A percentile compares a stretch with the other conserved stretches of the same genome.
Evolutionary conservation across 129 eudicot genomes (phyloP).

Genomic region (Chrysanthemum makinoi): DNA sequence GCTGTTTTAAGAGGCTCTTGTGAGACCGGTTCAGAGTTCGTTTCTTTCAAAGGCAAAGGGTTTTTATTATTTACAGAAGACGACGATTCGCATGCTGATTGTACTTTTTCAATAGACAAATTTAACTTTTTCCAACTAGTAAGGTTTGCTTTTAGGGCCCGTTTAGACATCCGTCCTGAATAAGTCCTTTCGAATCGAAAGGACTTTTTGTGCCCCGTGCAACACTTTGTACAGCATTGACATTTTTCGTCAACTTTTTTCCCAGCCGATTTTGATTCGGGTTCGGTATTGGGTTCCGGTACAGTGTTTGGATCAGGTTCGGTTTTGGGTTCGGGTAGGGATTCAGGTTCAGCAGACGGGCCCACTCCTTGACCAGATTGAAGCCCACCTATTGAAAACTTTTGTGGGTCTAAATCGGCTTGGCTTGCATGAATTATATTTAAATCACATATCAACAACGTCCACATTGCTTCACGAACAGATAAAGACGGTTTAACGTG

Average conservation of each 20-base stretch:
- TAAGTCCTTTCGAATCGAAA: slow-evolving; percentile 44
- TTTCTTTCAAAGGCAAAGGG: slow-evolving; percentile 24
- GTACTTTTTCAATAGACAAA: slow-evolving; percentile 40
- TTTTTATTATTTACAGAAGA: slow-evolving; percentile 38
- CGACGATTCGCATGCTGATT: slow-evolving; percentile 29
- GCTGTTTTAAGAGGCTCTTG: slow-evolving; percentile 18
- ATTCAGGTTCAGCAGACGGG: slow-evolving; percentile 18
- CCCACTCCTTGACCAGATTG: slow-evolving; percentile 18
- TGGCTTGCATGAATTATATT: slow-evolving; percentile 42
- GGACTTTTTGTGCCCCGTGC: slow-evolving; percentile 31
- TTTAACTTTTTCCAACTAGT: slow-evolving; percentile 33
- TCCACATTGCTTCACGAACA: slow-evolving; percentile 65
- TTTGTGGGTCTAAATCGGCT: slow-evolving; percentile 22
- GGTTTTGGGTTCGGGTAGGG: background rate
- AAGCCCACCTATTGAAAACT: slow-evolving; percentile 15
- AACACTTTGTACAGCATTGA: slow-evolving; percentile 30
- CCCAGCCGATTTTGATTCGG: slow-evolving; percentile 20
- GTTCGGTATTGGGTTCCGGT: slow-evolving; percentile 11
- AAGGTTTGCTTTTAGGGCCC: slow-evolving; percentile 44
- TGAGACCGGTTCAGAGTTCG: slow-evolving; percentile 16
- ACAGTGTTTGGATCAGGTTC: slow-evolving; percentile 25
- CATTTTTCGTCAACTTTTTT: slow-evolving; percentile 14
- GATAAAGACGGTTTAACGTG: slow-evolving; percentile 52
- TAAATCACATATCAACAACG: slow-evolving; percentile 49
- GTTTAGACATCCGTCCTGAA: slow-evolving; percentile 46